phyloP scores from a whole-genome alignment of 495 filamentous ascomycete species.

The Daldinia bambusicola region DNA sequence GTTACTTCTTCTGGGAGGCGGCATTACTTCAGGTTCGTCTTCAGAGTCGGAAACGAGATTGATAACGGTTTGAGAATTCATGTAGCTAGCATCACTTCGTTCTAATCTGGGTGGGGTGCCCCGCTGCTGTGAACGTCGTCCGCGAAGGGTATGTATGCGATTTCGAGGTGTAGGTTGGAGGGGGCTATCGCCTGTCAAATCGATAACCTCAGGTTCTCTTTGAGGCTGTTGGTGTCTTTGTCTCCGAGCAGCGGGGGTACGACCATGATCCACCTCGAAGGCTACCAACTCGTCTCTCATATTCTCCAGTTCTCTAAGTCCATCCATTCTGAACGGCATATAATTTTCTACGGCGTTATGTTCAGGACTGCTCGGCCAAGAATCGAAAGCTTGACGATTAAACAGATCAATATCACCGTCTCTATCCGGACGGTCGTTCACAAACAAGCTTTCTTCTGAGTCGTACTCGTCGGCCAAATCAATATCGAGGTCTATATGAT shows the following conservation, averaged over 20 bases:
- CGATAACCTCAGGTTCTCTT: slow-evolving; percentile 49
- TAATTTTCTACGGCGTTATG: slow-evolving; percentile 5
- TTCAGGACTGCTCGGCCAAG: not conserved
- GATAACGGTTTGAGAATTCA: slow-evolving; percentile 45
- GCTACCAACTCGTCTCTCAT: slow-evolving; percentile 43
- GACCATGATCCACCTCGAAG: slow-evolving; percentile 34
- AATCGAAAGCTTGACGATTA: not conserved
- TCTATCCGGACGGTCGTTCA: slow-evolving; percentile 4
- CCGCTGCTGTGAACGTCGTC: slow-evolving; percentile 48
- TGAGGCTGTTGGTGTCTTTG: slow-evolving; percentile 17
- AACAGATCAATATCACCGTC: not conserved
- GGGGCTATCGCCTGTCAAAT: slow-evolving; percentile 53
- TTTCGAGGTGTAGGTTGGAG: slow-evolving; percentile 14
- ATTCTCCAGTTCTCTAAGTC: not conserved
- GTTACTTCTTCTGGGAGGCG: slow-evolving; percentile 17
- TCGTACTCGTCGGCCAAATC: not conserved
- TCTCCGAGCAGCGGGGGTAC: slow-evolving; percentile 13
- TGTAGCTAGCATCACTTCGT: slow-evolving; percentile 55
- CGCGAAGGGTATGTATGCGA: slow-evolving; percentile 41
- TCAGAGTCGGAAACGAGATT: slow-evolving; percentile 48
- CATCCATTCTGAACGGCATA: not conserved
- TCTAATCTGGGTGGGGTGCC: slow-evolving; percentile 51
- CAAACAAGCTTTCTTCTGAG: slow-evolving; percentile 29
- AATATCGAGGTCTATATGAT: not conserved
- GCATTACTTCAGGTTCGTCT: slow-evolving; percentile 31